Evolutionary conservation across 805 yeast species (phyloP), one percentile per base, ranked within the genome.

Genomic region (Scheffersomyces amazonensis): DNA sequence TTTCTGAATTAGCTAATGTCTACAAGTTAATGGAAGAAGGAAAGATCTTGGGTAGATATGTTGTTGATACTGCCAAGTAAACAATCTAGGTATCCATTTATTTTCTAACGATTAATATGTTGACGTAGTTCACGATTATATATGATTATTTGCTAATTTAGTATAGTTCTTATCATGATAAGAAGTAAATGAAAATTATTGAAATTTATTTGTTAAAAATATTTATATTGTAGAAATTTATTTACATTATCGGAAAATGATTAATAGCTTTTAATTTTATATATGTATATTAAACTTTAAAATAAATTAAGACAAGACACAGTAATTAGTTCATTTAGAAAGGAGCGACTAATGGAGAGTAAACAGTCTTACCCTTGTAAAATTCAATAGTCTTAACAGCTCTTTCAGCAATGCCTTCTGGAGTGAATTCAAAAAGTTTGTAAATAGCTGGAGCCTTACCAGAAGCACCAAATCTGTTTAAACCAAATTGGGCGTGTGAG

Each of bases 401-500:
- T 70, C 90, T 87, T 56, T 78, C 73, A 56, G 95, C 91, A 65
- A 93, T 75, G 51, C 96, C 96, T 64, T 87, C 96, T 47, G 91
- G 83, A 40, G 95, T 89, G 76, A 93, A 93, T 51, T 78, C 96
- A 54, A 91, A 87, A 73, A 59, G 71, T 69, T 87, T 79, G 83
- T 81, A 93, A 46, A 91, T 77, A 47, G 85, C 87, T 42, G 70
- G 67, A 60, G 83, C 93, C 65, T 87, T 85, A 64, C 96, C 99
- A 44, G 97, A 89, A 46, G 90, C 93, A 78, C 99, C 99, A 63
- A 93, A 93, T 73, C 87, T 81, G 80, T 88, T 81, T 60, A 93
- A 76, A 71, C 97, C 96, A 58, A 91, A 87, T 68, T 89, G 95
- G 75, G 86, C 95, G 73, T 93, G 99, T 43, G 97, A 80, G 76